Evolutionary conservation across 129 eudicot genomes (phyloP), one percentile per base, ranked within the genome.

Genomic region (Helianthus annuus): DNA sequence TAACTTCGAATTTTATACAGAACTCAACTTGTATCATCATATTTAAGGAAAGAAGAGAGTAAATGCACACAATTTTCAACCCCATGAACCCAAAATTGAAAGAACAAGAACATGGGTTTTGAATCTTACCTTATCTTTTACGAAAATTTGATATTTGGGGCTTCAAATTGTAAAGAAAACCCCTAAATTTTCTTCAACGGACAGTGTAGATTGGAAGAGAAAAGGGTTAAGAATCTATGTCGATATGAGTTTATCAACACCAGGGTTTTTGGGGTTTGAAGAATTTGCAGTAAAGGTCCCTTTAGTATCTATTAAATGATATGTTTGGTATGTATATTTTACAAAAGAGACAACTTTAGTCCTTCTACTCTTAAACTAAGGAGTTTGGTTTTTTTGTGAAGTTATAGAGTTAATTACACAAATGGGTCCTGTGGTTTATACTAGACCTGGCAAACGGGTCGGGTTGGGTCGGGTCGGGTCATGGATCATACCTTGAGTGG

Each of bases 221-320:
- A n/a, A 58, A 58, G 39, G 64, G 7, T 19, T 56, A 54, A 54
- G 60, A 15, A 54, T 19, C 17, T 52, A 14, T 54, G 59, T 29
- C 46, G 60, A 49, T 11, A 1, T 39, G 12, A 16, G 68, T 42
- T 67, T 59, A 56, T 76, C 80, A 68, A 76, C 70, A 76, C 58
- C 80, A 76, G 80, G 80, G 80, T 76, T 76, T 74, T 76, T 68
- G 80, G 14, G 48, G 45, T 68, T 76, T 59, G 14, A 12, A 14
- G 36, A 52, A 48, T 5, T 15, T 68, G 34, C 16, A 39, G 2
- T 64, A 69, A 69, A 7, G 64, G 32, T 48, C 70, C 75, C 64
- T 68, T 4, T 55, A 7, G 40, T 68, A 56, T 65, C 5, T 10
- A 3, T 19, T 2, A 38, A 12, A 13, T 40, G 45, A 29, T 17